Evolutionary conservation across 2,329 filamentous ascomycete species (phyloP).

Genomic region (Coniochaeta ligniaria): DNA sequence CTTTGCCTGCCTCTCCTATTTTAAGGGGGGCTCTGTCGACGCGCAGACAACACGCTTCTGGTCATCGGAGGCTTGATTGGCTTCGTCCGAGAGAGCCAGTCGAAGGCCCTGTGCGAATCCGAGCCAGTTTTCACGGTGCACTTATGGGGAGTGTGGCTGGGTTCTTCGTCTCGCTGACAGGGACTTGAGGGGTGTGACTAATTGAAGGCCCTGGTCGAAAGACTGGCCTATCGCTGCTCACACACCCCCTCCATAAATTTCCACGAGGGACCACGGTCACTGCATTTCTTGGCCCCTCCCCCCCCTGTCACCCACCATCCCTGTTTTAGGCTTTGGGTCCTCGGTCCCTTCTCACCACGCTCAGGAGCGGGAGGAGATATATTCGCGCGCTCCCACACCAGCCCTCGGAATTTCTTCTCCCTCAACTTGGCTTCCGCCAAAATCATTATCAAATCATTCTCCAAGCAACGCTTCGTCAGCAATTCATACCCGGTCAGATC

Average conservation of each 20-base stretch:
- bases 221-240: not conserved
- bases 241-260: conserved; percentile 2
- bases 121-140: not conserved
- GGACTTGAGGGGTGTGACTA: conserved; percentile 1
- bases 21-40: not conserved
- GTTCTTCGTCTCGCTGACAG: not conserved
- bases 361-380: not conserved
- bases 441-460: conserved; percentile 4
- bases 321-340: not conserved
- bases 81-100: not conserved
- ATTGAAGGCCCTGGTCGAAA: not conserved
- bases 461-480: conserved; percentile 3
- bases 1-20: not conserved
- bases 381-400: not conserved
- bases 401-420: conserved; percentile 9
- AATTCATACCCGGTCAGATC: conserved; percentile 11
- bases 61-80: not conserved
- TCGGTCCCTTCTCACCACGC: not conserved
- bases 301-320: not conserved
- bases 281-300: not conserved
- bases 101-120: not conserved
- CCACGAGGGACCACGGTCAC: not conserved
- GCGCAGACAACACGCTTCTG: not conserved
- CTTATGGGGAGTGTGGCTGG: not conserved
- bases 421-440: conserved; percentile 17